phyloP scores from a whole-genome alignment of 495 filamentous ascomycete genomes.

The Neurospora sp. region DNA sequence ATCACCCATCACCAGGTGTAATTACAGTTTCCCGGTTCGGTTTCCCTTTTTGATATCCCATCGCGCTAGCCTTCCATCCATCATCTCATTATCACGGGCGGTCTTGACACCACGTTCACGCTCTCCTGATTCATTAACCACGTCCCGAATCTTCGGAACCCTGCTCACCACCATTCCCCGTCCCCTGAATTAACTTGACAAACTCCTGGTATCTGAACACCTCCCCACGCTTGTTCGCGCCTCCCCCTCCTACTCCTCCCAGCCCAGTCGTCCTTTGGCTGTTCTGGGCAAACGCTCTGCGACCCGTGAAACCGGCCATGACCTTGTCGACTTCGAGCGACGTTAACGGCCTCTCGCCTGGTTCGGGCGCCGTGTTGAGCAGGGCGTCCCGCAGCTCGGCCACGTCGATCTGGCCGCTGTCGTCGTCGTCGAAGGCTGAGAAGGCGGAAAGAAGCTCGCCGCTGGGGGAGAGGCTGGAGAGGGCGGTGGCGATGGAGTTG shows the following conservation, averaged over 20 bases:
- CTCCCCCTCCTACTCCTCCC: slow-evolving; percentile 12
- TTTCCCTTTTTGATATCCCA: not conserved
- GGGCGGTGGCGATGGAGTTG: slow-evolving; percentile 57
- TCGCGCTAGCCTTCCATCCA: not conserved
- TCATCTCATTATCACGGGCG: not conserved
- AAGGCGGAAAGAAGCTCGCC: slow-evolving; percentile 78
- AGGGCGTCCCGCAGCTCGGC: slow-evolving; percentile 73
- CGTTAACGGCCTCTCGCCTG: slow-evolving; percentile 55
- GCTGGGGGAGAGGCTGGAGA: slow-evolving; percentile 61
- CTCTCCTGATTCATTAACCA: not conserved
- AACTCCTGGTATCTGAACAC: slow-evolving; percentile 75
- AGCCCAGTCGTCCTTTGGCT: slow-evolving; percentile 11
- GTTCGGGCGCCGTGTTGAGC: slow-evolving; percentile 67
- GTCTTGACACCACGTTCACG: not conserved
- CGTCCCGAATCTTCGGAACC: slow-evolving; percentile 17
- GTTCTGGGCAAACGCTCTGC: slow-evolving; percentile 59
- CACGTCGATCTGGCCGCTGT: slow-evolving; percentile 84
- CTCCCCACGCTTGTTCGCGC: slow-evolving; percentile 48
- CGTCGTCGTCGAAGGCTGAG: slow-evolving; percentile 89
- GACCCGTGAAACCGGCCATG: slow-evolving; percentile 70
- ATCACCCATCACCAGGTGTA: not conserved
- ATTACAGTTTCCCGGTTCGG: not conserved
- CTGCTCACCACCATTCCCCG: slow-evolving; percentile 23
- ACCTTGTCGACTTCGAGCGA: slow-evolving; percentile 74
- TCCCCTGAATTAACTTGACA: slow-evolving; percentile 47